Conservation (phyloP, 176 grass and related monocot species). For the Melocanna baccifera region DNA sequence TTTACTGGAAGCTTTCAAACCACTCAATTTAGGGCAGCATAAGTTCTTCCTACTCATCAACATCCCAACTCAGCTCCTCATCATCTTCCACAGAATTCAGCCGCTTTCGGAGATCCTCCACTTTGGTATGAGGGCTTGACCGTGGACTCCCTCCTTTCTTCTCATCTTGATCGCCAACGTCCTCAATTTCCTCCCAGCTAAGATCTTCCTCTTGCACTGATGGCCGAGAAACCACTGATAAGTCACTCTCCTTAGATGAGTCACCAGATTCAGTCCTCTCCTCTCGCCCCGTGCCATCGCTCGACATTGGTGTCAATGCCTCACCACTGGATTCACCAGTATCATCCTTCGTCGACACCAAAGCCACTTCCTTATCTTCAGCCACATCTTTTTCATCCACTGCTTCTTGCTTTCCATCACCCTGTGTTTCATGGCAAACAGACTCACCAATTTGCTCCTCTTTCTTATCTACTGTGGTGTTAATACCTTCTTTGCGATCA, state of each 20-base stretch:
- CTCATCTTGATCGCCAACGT: conserved; percentile 59
- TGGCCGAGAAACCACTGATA: conserved; percentile 49
- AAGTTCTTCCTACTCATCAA: conserved; percentile 59
- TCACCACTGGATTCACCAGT: conserved; percentile 42
- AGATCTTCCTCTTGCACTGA: conserved; percentile 71
- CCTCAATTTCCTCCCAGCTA: conserved; percentile 82
- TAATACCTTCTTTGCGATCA: conserved; percentile 30
- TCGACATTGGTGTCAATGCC: conserved; percentile 44
- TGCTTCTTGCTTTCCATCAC: conserved; percentile 20
- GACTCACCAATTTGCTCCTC: conserved; percentile 24
- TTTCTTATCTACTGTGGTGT: conserved; percentile 28
- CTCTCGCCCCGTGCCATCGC: conserved; percentile 11
- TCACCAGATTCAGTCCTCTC: conserved; percentile 30
- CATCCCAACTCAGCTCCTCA: conserved; percentile 77
- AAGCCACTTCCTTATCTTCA: conserved; percentile 17
- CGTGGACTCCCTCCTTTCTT: conserved; percentile 45
- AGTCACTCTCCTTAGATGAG: conserved; percentile 50
- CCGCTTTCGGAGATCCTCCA: conserved; percentile 62
- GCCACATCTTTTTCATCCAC: background rate
- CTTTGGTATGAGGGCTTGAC: conserved; percentile 41
- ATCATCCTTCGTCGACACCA: conserved; percentile 18
- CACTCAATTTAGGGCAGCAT: background rate
- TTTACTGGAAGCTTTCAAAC: background rate
- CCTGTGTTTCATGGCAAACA: conserved; percentile 21
- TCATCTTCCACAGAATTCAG: conserved; percentile 56